Percentiles rank a stretch among this genome's conserved stretches.
Conservation (phyloP, 2,329 filamentous ascomycete species). For the Penicillium vulpinum region DNA sequence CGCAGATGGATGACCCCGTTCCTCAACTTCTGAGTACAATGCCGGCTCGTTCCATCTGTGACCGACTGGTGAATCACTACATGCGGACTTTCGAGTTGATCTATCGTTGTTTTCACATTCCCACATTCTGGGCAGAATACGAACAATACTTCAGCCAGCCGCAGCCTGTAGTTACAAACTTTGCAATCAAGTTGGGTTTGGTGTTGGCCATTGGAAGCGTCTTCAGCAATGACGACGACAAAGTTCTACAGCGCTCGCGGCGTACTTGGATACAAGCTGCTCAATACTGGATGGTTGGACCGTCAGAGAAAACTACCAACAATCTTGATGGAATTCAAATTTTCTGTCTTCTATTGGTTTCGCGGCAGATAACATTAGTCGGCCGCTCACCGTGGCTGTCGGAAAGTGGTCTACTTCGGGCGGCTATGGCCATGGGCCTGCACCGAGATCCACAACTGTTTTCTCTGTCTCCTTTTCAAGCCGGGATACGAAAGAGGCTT, state of each 20-base stretch:
- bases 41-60: neutral
- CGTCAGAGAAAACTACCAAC: neutral
- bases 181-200: slow-evolving; percentile 1
- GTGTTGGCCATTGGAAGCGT: slow-evolving; percentile 1
- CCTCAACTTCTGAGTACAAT: slow-evolving; percentile 1
- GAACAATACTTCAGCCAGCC: slow-evolving; percentile 1
- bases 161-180: slow-evolving; percentile 1
- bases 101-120: slow-evolving; percentile 1
- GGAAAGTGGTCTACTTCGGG: slow-evolving; percentile 22
- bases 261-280: slow-evolving; percentile 1
- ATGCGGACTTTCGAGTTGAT: neutral
- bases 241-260: neutral
- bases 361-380: slow-evolving; percentile 30
- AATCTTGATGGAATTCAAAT: slow-evolving; percentile 10
- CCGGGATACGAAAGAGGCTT: slow-evolving; percentile 16
- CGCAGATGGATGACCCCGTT: neutral
- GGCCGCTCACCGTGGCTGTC: slow-evolving; percentile 25
- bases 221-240: neutral
- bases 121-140: neutral
- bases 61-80: slow-evolving; percentile 1
- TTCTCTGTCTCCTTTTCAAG: slow-evolving; percentile 18
- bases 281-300: neutral
- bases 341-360: slow-evolving; percentile 34
- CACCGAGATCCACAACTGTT: slow-evolving; percentile 30
- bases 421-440: slow-evolving; percentile 32